Base-by-base conservation (phyloP, 2,329 filamentous ascomycete genomes). In the Penicillium polonicum region DNA sequence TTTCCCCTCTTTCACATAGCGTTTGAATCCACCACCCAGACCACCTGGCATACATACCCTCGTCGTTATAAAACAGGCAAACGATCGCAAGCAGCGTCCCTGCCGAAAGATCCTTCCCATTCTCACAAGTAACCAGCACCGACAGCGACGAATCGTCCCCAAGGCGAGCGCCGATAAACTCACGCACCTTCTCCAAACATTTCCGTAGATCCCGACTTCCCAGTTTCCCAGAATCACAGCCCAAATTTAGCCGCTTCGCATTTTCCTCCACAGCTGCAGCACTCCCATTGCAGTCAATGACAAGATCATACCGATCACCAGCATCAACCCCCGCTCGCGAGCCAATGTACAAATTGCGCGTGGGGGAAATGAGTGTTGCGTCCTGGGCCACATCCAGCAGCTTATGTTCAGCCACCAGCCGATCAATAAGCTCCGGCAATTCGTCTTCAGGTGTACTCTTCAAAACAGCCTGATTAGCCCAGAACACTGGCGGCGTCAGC, bases 181-280 rank as follows among this genome's bases (percentile, higher is more conserved):
- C 69, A 60, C 81, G 82, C 17, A 94, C 83, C 17, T 79, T 80
- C 1, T 84, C 80, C 4, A 97, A 78, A 10, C 89, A 86, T 15
- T 82, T 78, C 9, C 93, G 86, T n/a, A 97, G 79, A 64, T 90
- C 87, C n/a, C 92, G 86, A 68, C 90, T 92, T 0, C 91, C 93
- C 4, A 87, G 74, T 75, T 97, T 97, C 38, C 85, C 85, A 48
- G 84, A 83, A 1, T 86, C 85, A 59, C 93, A 84, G 0, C 85
- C 83, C 19, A 94, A 82, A 61, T 80, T 82, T 52, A 84, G 69
- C 57, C 69, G 66, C 52, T 72, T 68, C 12, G 74, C 49, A 64
- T 73, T 62, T 15, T 56, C 50, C 81, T 80, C 49, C 74, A 75
- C 21, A 75, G 55, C 55, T 29, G 59, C 58, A 33, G 67, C 60